Evolutionary conservation across 306 rosid species (phyloP), one percentile per base, ranked within the genome.

Genomic region (Trifolium subterraneum): DNA sequence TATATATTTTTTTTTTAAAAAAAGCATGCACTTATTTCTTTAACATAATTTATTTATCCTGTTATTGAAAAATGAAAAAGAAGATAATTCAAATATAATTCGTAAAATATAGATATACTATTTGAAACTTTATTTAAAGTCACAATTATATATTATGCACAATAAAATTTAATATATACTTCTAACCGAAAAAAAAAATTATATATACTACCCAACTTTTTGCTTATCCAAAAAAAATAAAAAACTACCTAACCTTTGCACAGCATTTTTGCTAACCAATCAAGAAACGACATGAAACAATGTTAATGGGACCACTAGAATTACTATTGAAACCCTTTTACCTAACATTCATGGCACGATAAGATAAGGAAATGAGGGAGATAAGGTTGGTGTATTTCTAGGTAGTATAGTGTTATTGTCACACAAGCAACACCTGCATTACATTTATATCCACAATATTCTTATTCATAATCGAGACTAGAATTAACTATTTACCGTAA

Each of bases 281-380:
- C 0, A 64, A 36, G 15, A 23, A 75, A 54, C 15, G 38, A 55
- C 39, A 76, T 15, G 20, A 1, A 19, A 4, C 78, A 38, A 71
- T 38, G 77, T 56, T 15, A 55, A 10, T 39, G 60, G 45, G 58
- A 7, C 22, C 60, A 67, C n/a, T 12, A 38, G 27, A 7, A 48
- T 60, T 44, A 25, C 20, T 25, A 14, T 48, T 60, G 44, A 68
- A 36, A 38, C 7, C 15, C 25, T 41, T 23, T 63, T 15, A 47
- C 27, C 27, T 42, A 69, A 42, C 22, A 18, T 14, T 36, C 8
- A 60, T 25, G 41, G 42, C 38, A 27, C 15, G 2, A 36, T 47
- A 74, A 68, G 72, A 80, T 56, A 67, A 59, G 76, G 50, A 6
- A 33, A 29, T 9, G 38, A 29, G n/a, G 1, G 64, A 73, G 66